Evolutionary conservation across 768 basidiomycete genomes (phyloP).

Genomic region (Mycena venus): DNA sequence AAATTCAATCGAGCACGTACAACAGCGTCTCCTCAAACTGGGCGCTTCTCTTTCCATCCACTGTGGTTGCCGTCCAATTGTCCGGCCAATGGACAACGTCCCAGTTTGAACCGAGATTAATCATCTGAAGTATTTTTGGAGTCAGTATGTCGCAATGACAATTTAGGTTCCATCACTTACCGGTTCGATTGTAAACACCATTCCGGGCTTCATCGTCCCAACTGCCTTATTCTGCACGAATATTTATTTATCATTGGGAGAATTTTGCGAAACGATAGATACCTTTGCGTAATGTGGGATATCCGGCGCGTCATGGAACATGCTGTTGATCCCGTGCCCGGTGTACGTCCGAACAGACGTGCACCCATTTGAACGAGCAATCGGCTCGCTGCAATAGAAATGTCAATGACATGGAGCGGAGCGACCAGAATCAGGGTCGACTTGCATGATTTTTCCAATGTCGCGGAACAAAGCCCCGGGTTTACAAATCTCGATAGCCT

Average conservation of each 20-base stretch:
- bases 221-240: slow-evolving; percentile 78
- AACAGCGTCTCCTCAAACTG: slow-evolving; percentile 98
- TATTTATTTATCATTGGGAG: background rate
- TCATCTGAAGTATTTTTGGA: slow-evolving; percentile 77
- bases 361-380: slow-evolving; percentile 87
- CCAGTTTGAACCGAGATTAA: slow-evolving; percentile 88
- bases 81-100: slow-evolving; percentile 90
- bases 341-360: slow-evolving; percentile 94
- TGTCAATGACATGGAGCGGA: background rate
- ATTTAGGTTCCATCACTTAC: slow-evolving; percentile 52
- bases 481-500: slow-evolving; percentile 92
- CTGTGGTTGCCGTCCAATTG: slow-evolving; percentile 96
- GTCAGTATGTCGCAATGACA: slow-evolving; percentile 17
- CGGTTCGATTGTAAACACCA: slow-evolving; percentile 90
- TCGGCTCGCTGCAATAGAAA: slow-evolving; percentile 72
- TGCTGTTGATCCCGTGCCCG: slow-evolving; percentile 89
- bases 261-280: background rate
- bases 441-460: slow-evolving; percentile 88
- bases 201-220: slow-evolving; percentile 94
- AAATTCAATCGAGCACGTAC: slow-evolving; percentile 63
- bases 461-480: slow-evolving; percentile 93
- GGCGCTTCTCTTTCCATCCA: slow-evolving; percentile 91
- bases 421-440: slow-evolving; percentile 25
- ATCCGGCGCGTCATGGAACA: slow-evolving; percentile 90
- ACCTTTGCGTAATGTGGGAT: slow-evolving; percentile 92